A percentile compares a stretch with the other conserved stretches of the same genome.
phyloP scores from a whole-genome alignment of 2,329 filamentous ascomycete species.

The Cladophialophora exuberans region DNA sequence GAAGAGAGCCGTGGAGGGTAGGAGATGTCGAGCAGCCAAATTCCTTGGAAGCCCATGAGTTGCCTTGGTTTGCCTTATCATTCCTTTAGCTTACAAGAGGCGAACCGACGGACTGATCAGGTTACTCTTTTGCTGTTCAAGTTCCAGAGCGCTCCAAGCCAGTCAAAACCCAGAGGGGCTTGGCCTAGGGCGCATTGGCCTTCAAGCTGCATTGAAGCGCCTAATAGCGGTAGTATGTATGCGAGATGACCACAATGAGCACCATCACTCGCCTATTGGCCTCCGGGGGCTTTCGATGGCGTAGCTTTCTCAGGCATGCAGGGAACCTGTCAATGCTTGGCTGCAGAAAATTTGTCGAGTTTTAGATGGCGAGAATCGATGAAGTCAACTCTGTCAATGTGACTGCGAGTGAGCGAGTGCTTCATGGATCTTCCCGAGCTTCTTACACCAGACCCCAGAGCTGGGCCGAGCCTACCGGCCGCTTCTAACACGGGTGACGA shows the following conservation, averaged over 20 bases:
- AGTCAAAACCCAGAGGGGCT: neutral
- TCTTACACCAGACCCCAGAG: neutral
- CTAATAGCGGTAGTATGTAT: constrained; percentile 7
- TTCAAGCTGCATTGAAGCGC: constrained; percentile 6
- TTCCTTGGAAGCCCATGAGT: too few relatives aligned
- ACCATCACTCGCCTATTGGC: constrained; percentile 14
- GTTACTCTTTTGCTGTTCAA: constrained; percentile 1
- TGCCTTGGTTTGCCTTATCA: neutral
- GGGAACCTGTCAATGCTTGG: neutral
- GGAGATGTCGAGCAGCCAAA: too few relatives aligned
- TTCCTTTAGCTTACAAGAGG: neutral
- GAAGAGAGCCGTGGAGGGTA: constrained; percentile 5
- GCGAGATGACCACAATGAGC: constrained; percentile 22
- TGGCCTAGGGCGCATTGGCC: constrained; percentile 3
- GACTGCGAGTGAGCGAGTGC: too few relatives aligned
- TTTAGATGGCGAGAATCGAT: too few relatives aligned
- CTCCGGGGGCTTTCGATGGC: neutral
- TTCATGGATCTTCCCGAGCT: neutral
- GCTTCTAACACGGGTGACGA: constrained; percentile 14
- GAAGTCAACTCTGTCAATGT: neutral
- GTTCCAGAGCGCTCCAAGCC: neutral
- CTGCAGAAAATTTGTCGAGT: neutral
- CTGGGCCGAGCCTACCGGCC: constrained; percentile 24
- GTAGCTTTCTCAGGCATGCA: constrained; percentile 7
- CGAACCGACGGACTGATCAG: constrained; percentile 5